These are phyloP conservation scores for Brettanomyces custersianus DNA, from an alignment of 805 yeast genomes.

Conservation along the genomic window DNA sequence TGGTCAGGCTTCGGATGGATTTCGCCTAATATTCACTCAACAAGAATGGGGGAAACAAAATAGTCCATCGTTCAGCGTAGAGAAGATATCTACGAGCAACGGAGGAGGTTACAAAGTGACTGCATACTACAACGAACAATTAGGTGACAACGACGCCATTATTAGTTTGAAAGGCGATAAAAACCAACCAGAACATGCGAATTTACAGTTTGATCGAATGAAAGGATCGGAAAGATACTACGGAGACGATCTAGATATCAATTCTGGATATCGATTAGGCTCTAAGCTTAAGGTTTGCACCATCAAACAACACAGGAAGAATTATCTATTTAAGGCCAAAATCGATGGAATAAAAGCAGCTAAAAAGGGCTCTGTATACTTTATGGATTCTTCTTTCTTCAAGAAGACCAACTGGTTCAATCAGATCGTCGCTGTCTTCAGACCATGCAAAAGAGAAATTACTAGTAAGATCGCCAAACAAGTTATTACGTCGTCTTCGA, in stretches of 20 bases:
- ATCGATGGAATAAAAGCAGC: conserved; percentile 24
- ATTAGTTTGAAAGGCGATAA: conserved; percentile 1
- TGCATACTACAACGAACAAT: conserved; percentile 11
- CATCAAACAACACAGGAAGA: conserved; percentile 16
- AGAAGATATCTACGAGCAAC: conserved; percentile 10
- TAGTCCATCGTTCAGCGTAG: conserved; percentile 14
- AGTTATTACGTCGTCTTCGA: conserved; percentile 11
- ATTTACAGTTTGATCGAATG: conserved; percentile 2
- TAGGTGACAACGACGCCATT: conserved; percentile 7
- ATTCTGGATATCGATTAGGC: conserved; percentile 8
- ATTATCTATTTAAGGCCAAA: conserved; percentile 14
- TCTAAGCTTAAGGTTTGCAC: conserved; percentile 14
- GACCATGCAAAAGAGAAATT: conserved; percentile 24
- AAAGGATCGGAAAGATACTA: not conserved
- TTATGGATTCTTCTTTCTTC: conserved; percentile 14
- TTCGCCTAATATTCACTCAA: conserved; percentile 23
- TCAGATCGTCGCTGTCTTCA: conserved; percentile 16
- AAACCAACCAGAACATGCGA: not conserved
- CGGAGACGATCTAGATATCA: not conserved
- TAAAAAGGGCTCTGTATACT: conserved; percentile 22
- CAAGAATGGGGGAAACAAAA: conserved; percentile 10
- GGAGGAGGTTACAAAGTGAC: conserved; percentile 16
- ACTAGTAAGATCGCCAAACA: conserved; percentile 20
- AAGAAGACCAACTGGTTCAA: conserved; percentile 19
- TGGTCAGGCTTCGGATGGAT: conserved; percentile 20